Percentiles rank a stretch among this genome's conserved stretches.
phyloP scores from a whole-genome alignment of 2,329 filamentous ascomycete genomes.

The Thielaviopsis punctulata region DNA sequence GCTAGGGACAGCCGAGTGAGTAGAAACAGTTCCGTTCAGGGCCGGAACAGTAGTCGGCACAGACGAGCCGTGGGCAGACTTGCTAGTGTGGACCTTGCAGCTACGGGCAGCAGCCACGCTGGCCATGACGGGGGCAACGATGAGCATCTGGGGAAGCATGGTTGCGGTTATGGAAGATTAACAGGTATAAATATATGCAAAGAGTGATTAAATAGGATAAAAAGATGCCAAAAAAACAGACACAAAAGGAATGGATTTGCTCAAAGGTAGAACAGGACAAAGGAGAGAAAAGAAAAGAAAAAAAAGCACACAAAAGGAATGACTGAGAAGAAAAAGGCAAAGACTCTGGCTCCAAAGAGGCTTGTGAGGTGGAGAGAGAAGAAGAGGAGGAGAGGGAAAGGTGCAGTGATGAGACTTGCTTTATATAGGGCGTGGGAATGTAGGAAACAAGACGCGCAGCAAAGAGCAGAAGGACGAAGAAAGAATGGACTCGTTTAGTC shows the following conservation, averaged over 20 bases:
- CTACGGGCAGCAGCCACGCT: conserved; percentile 2
- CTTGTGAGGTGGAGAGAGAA: too few relatives aligned
- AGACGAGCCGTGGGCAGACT: neutral
- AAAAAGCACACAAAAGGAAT: too few relatives aligned
- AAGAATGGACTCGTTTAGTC: too few relatives aligned
- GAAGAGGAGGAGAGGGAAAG: too few relatives aligned
- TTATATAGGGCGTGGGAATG: too few relatives aligned
- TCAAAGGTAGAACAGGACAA: too few relatives aligned
- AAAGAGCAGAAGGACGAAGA: too few relatives aligned
- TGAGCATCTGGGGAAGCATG: conserved; percentile 11
- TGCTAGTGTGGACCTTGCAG: neutral
- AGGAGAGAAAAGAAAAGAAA: too few relatives aligned
- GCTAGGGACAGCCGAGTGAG: neutral
- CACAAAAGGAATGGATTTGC: conserved; percentile 4
- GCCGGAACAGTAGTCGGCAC: neutral
- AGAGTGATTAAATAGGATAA: neutral
- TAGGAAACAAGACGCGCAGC: too few relatives aligned
- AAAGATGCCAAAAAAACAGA: neutral
- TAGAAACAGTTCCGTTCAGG: neutral
- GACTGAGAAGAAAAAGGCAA: too few relatives aligned
- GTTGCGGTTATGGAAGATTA: neutral
- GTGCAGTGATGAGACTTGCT: too few relatives aligned
- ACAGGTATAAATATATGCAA: neutral
- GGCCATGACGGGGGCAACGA: conserved; percentile 9
- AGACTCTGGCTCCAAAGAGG: too few relatives aligned